Base-by-base conservation (phyloP, 2,329 filamentous ascomycete genomes). In the Rhytidhysteron rufulum region DNA sequence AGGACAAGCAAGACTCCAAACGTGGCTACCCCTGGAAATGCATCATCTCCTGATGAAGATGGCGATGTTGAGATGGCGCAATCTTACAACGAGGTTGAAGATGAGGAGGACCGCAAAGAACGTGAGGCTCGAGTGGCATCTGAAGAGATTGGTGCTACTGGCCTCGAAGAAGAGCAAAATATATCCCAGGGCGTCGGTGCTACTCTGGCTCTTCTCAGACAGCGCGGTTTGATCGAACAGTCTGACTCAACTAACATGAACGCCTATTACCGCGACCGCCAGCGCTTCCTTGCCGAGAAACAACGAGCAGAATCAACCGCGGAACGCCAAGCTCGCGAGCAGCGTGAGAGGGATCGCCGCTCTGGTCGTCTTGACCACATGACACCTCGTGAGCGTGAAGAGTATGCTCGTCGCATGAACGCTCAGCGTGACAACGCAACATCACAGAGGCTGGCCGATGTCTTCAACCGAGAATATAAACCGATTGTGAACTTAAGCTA, bases 401-500 rank as follows among this genome's bases (percentile, higher is more conserved):
- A 95, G 40, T 86, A 86, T 63, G 86, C 89, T 1, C 85, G 88
- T 13, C 84, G 85, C 62, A 86, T 95, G 66, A 98, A 98, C 68
- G 84, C 82, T 42, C 80, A 84, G 55, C 86, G 93, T 50, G 93
- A 98, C 54, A 84, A 88, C 57, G 82, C 87, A 51, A 85, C 94
- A 55, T 86, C 88, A 22, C 80, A 86, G 27, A 79, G 86, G 54
- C 78, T 95, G 64, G 87, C 88, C 2, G 87, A 94, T 47, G 79
- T 95, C 48, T 97, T 91, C 72, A 85, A 85, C 56, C 80, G 82
- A 43, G 83, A 86, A 49, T 97, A 97, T 73, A 88, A 87, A 67
- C 93, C 93, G 4, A 88, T 86, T 52, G 86, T 98, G 22, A 81
- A 95, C 58, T 77, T 98, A 50, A 88, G 86, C 60, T 96, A 98